Evolutionary conservation across 768 basidiomycete species (phyloP).

Genomic region (Russula griseocarnosa): DNA sequence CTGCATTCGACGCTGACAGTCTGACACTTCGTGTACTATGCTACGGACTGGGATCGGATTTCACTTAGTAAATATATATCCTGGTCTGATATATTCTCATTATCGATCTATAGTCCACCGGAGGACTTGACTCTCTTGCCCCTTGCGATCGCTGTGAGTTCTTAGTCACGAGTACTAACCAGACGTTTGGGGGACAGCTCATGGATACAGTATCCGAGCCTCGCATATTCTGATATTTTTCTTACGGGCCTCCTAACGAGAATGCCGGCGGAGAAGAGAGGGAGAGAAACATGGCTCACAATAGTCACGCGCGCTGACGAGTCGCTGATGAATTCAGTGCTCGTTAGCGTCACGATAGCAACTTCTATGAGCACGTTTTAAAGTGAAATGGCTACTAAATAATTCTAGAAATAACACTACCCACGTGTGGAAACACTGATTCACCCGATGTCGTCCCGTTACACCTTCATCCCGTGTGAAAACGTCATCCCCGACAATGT

Average conservation of each 20-base stretch:
- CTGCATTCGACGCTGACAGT: too few relatives aligned
- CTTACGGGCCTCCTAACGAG: not conserved
- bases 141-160: too few relatives aligned
- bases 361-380: conserved; percentile 17
- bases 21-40: too few relatives aligned
- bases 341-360: not conserved
- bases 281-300: not conserved
- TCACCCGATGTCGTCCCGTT: conserved; percentile 3
- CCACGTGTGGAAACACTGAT: conserved; percentile 11
- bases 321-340: not conserved
- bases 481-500: conserved; percentile 15
- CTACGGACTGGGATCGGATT: too few relatives aligned
- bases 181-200: too few relatives aligned
- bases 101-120: too few relatives aligned
- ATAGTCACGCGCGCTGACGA: not conserved
- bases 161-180: too few relatives aligned
- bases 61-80: too few relatives aligned
- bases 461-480: not conserved
- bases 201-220: too few relatives aligned
- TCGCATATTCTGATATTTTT: not conserved
- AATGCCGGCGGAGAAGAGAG: not conserved
- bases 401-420: conserved; percentile 19
- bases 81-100: too few relatives aligned
- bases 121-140: too few relatives aligned
- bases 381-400: conserved; percentile 12